Evolutionary conservation across 768 basidiomycete genomes (phyloP).

Genomic region (Chlorophyllum brunneum): DNA sequence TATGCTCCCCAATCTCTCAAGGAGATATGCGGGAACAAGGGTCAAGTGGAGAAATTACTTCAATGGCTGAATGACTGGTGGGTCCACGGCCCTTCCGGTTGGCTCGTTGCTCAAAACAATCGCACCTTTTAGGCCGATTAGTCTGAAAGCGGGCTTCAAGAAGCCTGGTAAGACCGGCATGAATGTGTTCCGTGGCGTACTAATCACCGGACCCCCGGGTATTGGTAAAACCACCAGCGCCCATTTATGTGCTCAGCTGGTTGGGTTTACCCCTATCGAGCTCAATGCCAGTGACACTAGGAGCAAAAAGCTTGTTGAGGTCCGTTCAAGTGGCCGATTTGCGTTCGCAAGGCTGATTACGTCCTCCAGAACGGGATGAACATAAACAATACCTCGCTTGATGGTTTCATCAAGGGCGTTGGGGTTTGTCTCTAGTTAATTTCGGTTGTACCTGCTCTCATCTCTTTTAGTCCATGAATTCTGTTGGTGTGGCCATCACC

Average conservation of each 20-base stretch:
- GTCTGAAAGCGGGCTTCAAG: slow-evolving; percentile 76
- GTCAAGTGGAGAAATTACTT: slow-evolving; percentile 82
- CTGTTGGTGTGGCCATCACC: slow-evolving; percentile 70
- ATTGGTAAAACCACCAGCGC: slow-evolving; percentile 98
- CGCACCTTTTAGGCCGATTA: slow-evolving; percentile 57
- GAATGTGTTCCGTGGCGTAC: slow-evolving; percentile 81
- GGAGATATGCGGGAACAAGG: slow-evolving; percentile 96
- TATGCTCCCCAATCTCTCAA: slow-evolving; percentile 88
- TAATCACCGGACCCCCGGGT: slow-evolving; percentile 93
- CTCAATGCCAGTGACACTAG: slow-evolving; percentile 94
- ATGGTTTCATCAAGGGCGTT: slow-evolving; percentile 73
- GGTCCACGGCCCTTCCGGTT: slow-evolving; percentile 16
- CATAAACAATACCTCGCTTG: slow-evolving; percentile 82
- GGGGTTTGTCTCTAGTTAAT: slow-evolving; percentile 30
- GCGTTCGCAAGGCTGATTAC: neutral
- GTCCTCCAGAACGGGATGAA: slow-evolving; percentile 75
- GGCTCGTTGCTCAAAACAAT: neutral
- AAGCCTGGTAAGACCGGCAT: slow-evolving; percentile 91
- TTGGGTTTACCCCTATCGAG: slow-evolving; percentile 90
- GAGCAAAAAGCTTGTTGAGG: slow-evolving; percentile 97
- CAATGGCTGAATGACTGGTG: slow-evolving; percentile 89
- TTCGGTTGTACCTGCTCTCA: neutral
- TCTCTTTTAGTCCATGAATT: slow-evolving; percentile 44
- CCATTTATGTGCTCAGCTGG: slow-evolving; percentile 87
- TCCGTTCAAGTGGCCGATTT: slow-evolving; percentile 25